Evolutionary conservation across 495 filamentous ascomycete genomes (phyloP), one percentile per base, ranked within the genome.

Genomic region (Xylaria flabelliformis): DNA sequence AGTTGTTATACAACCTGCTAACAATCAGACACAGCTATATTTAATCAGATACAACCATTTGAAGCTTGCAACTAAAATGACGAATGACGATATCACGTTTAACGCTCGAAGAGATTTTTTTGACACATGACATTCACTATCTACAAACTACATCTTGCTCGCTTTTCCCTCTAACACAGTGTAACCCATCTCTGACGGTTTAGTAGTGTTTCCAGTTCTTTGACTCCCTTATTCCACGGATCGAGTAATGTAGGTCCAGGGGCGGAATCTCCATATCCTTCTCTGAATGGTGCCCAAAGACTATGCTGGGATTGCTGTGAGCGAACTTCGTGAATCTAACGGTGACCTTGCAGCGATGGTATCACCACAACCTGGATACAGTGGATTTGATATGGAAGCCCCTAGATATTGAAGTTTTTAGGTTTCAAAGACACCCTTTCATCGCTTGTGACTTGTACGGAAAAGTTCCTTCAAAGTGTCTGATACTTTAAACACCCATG

Each of bases 271-370:
- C 78, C 0, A 76, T 78, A 67, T 86, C 82, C 79, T 86, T 83
- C 70, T 86, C 85, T 39, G 6, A 0, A 3, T 84, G 85, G 67
- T 87, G 85, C 1, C 84, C 85, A 24, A 86, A 72, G 50, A 87
- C 79, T 6, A 79, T 77, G 72, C 81, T 81, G 67, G 74, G 77
- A 55, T 82, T 80, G 0, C 75, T 79, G n/a, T 79, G 80, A 0
- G 83, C 74, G 64, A 87, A 70, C 36, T 72, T 63, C 6, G 72
- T 24, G 44, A 86, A 87, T 1, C 75, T 65, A 0, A 48, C 73
- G 24, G 75, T 77, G 15, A 85, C 80, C 34, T 79, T 81, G 3
- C 84, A 80, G 3, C 83, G 78, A 74, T 86, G 85, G 68, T 84
- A 8, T 8, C 8, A 8, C 36, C 36, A 39, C 7, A 8, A 39